Evolutionary conservation across 2,329 filamentous ascomycete genomes (phyloP), one percentile per base, ranked within the genome.

Genomic region (Pestalotiopsis sp.): DNA sequence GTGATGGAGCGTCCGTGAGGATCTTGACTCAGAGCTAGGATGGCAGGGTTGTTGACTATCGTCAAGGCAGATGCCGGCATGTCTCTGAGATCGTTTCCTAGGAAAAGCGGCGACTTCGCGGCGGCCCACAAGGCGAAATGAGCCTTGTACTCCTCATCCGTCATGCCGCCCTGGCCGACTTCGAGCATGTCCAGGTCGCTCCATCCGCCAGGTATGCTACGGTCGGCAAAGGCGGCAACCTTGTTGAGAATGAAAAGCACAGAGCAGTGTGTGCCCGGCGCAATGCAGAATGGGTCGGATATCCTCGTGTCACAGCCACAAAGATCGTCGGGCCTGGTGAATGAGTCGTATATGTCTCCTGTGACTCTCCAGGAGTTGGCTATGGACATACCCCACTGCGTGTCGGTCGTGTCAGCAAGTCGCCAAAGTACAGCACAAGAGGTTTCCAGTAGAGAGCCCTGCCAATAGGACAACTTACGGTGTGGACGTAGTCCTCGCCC

Each of bases 291-390:
- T 24, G 73, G 68, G 60, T 73, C 72, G n/a, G 72, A 64, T n/a
- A 64, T 66, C n/a, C 67, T 74, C n/a, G 74, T 73, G 14, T 71
- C 73, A 22, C 74, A 76, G 60, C 75, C 75, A 68, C 76, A 78
- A 38, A 76, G 74, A 57, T 76, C 74, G 63, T 78, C 75, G 22
- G 75, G 74, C 57, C 77, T 73, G 65, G 77, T 73, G 68, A 79
- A 77, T 48, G 73, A 74, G 66, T 77, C 74, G 69, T 76, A 75
- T 56, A 80, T 77, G 67, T 79, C 77, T 30, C 76, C 78, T 1
- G 75, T 75, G 56, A 79, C 77, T 55, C 78, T 71, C 75, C 76
- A 79, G 6, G 77, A 77, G 68, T 79, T 77, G 22, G 73, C 71
- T 11, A 77, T 72, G 17, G 73, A 73, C 64, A 71, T 70, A 3